Evolutionary conservation across 805 yeast genomes (phyloP).

Genomic region (Lipomyces spencermartinsiae): DNA sequence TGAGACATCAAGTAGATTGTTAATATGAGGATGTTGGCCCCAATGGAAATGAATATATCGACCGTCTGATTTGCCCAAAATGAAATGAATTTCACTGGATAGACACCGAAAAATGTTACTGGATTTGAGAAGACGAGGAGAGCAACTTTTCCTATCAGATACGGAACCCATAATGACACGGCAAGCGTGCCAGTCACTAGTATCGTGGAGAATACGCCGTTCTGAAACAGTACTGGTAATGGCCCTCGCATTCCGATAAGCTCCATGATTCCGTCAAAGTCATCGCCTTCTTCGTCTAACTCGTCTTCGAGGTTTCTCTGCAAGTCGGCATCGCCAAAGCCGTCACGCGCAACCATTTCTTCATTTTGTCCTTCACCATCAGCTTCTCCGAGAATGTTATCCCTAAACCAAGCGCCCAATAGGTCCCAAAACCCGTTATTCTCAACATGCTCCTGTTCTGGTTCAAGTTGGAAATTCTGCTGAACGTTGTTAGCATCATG

Average conservation of each 20-base stretch:
- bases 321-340: constrained; percentile 17
- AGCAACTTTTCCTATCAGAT: constrained; percentile 39
- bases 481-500: background rate
- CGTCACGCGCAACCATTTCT: constrained; percentile 4
- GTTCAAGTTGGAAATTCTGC: background rate
- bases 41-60: constrained; percentile 20
- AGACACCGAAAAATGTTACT: constrained; percentile 16
- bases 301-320: constrained; percentile 32
- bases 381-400: constrained; percentile 17
- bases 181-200: constrained; percentile 29
- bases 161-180: constrained; percentile 41
- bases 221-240: constrained; percentile 36
- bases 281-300: constrained; percentile 40
- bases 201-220: constrained; percentile 37
- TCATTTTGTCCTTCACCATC: constrained; percentile 19
- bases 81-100: constrained; percentile 21
- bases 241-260: constrained; percentile 43
- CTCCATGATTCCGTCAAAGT: constrained; percentile 43
- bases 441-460: background rate
- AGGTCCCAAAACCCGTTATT: constrained; percentile 27
- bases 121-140: constrained; percentile 29
- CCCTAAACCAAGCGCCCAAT: constrained; percentile 26
- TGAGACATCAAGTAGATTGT: background rate
- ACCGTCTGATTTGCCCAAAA: constrained; percentile 28
- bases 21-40: background rate